Conservation (phyloP, 2,329 filamentous ascomycete genomes). For the Pseudogymnoascus sp. region DNA sequence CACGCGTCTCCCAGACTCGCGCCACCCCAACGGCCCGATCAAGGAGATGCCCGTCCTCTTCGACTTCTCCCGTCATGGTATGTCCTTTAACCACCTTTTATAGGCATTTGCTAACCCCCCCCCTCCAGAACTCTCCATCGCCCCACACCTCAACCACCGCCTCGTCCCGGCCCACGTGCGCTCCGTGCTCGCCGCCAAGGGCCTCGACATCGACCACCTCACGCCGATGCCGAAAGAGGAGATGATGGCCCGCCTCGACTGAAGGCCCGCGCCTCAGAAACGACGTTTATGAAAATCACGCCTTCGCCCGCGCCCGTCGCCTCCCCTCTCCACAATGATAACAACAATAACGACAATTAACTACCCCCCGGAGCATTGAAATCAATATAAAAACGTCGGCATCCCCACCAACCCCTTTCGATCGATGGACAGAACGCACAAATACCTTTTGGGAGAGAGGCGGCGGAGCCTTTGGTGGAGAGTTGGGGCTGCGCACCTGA, state of each 20-base stretch:
- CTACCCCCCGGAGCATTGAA: not conserved
- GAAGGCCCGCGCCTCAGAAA: constrained; percentile 33
- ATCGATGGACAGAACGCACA: not conserved
- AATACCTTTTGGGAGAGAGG: not conserved
- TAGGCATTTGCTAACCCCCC: constrained; percentile 15
- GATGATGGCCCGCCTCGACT: constrained; percentile 97
- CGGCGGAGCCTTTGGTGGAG: not conserved
- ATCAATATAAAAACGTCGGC: not conserved
- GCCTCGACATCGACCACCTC: constrained; percentile 90
- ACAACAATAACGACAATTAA: not conserved
- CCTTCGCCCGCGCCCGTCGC: not conserved
- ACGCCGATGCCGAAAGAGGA: constrained; percentile 85
- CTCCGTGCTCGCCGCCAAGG: constrained; percentile 62
- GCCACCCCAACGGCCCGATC: constrained; percentile 70
- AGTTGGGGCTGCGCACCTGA: not conserved
- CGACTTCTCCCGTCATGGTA: constrained; percentile 91
- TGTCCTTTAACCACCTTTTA: constrained; percentile 26
- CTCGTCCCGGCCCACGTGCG: constrained; percentile 80
- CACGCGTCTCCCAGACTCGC: constrained; percentile 87
- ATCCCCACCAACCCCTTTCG: not conserved
- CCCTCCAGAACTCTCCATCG: constrained; percentile 82
- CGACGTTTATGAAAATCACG: constrained; percentile 1
- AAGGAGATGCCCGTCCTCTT: constrained; percentile 83
- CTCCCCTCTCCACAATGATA: not conserved
- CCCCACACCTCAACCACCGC: constrained; percentile 75